Conservation (phyloP, 2,329 filamentous ascomycete species). For the Pezicula neosporulosa region DNA sequence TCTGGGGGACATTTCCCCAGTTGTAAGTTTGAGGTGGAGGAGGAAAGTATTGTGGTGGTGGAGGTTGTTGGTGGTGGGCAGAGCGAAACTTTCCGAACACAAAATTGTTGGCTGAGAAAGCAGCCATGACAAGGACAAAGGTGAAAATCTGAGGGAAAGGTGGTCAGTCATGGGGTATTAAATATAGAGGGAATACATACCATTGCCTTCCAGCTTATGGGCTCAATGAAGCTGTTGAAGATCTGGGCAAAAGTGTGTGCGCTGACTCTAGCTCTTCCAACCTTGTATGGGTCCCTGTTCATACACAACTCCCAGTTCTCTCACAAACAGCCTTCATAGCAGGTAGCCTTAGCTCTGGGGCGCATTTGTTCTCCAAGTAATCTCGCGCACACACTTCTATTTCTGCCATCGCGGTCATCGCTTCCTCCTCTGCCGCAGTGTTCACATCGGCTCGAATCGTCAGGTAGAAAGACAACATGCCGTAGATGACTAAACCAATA, state of each 20-base stretch:
- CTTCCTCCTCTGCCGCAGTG: constrained; percentile 53
- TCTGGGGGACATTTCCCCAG: constrained; percentile 24
- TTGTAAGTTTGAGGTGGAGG: constrained; percentile 17
- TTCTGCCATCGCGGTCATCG: constrained; percentile 75
- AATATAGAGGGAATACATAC: constrained; percentile 36
- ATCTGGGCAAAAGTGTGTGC: constrained; percentile 89
- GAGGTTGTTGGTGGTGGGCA: constrained; percentile 25
- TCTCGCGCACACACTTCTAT: constrained; percentile 63
- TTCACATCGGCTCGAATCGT: constrained; percentile 29
- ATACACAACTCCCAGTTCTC: constrained; percentile 82
- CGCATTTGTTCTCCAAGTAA: constrained; percentile 75
- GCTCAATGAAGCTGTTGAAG: constrained; percentile 88
- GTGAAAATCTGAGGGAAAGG: constrained; percentile 43
- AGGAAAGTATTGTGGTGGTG: constrained; percentile 18
- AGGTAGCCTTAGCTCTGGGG: constrained; percentile 61
- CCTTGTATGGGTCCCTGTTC: constrained; percentile 73
- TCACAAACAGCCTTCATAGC: constrained; percentile 71
- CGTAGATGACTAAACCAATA: constrained; percentile 38
- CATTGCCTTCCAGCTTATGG: constrained; percentile 82
- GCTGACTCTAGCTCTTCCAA: constrained; percentile 76
- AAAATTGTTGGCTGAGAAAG: constrained; percentile 48
- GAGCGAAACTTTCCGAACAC: constrained; percentile 34
- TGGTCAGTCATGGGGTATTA: constrained; percentile 11
- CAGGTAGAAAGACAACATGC: constrained; percentile 25
- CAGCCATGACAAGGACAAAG: constrained; percentile 43